Evolutionary conservation across 2,329 filamentous ascomycete genomes (phyloP).

Genomic region (Bisporella sp.): DNA sequence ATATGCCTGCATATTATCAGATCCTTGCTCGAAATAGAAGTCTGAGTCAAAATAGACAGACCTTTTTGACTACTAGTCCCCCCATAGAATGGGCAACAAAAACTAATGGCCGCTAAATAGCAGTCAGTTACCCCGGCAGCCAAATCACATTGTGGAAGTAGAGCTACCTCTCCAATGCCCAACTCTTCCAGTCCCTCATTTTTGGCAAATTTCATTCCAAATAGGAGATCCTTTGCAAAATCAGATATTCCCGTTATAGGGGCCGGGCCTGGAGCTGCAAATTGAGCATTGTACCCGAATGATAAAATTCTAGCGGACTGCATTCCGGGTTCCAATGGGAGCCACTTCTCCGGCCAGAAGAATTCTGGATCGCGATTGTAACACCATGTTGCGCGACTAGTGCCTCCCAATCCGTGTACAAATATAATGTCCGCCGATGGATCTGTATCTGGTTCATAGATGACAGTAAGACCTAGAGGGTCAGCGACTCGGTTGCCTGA

Average conservation of each 20-base stretch:
- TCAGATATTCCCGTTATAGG: slow-evolving; percentile 14
- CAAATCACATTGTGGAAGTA: not conserved
- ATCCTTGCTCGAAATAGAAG: not conserved
- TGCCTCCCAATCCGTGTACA: slow-evolving; percentile 34
- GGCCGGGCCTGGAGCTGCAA: not conserved
- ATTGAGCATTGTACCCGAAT: slow-evolving; percentile 14
- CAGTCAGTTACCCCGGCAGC: too few species aligned
- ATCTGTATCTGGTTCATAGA: slow-evolving; percentile 7
- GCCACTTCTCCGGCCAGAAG: slow-evolving; percentile 27
- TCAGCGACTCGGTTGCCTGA: not conserved
- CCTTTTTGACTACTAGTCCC: slow-evolving; percentile 12
- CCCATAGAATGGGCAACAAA: slow-evolving; percentile 14
- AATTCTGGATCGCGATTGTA: slow-evolving; percentile 18
- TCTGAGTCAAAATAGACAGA: not conserved
- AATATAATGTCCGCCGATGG: slow-evolving; percentile 28
- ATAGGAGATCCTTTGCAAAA: slow-evolving; percentile 25
- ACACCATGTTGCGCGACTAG: slow-evolving; percentile 31
- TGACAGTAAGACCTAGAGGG: slow-evolving; percentile 14
- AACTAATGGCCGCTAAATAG: slow-evolving; percentile 5
- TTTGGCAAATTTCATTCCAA: slow-evolving; percentile 18
- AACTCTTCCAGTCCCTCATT: slow-evolving; percentile 8
- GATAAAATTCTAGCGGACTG: slow-evolving; percentile 4
- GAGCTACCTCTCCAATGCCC: slow-evolving; percentile 5
- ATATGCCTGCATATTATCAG: slow-evolving; percentile 3
- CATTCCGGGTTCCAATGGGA: slow-evolving; percentile 7